Evolutionary conservation across 2,329 filamentous ascomycete genomes (phyloP).

Genomic region (Aspergillus texensis): DNA sequence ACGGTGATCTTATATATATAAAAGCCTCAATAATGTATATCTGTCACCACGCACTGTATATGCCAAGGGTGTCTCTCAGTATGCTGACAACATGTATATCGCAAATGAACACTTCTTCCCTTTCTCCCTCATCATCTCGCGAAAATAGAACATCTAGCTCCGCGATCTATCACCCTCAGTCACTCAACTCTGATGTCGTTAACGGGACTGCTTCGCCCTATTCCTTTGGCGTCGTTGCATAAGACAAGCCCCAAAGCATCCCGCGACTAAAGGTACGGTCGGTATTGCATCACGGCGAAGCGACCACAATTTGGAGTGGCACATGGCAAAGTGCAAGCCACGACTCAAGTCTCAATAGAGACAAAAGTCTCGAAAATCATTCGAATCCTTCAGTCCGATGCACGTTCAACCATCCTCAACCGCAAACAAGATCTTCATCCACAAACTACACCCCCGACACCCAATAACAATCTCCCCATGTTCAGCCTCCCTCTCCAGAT

Average conservation of each 20-base stretch:
- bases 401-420: constrained; percentile 37
- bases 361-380: background rate
- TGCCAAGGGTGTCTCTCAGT: background rate
- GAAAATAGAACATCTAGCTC: background rate
- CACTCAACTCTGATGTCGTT: background rate
- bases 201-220: background rate
- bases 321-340: background rate
- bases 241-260: background rate
- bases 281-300: background rate
- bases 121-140: background rate
- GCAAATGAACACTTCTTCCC: background rate
- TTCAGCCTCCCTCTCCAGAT: constrained; percentile 54
- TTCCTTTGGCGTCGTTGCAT: background rate
- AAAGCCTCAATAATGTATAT: background rate
- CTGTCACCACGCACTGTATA: background rate
- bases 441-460: constrained; percentile 66
- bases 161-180: background rate
- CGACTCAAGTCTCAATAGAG: background rate
- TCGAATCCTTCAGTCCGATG: constrained; percentile 25
- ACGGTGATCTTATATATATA: background rate
- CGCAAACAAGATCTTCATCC: constrained; percentile 63
- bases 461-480: constrained; percentile 61
- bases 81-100: background rate
- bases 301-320: background rate
- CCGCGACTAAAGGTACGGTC: background rate